A percentile compares a stretch with the other conserved stretches of the same genome.
phyloP scores from a whole-genome alignment of 2,329 filamentous ascomycete genomes.

The Ascochyta rabiei region DNA sequence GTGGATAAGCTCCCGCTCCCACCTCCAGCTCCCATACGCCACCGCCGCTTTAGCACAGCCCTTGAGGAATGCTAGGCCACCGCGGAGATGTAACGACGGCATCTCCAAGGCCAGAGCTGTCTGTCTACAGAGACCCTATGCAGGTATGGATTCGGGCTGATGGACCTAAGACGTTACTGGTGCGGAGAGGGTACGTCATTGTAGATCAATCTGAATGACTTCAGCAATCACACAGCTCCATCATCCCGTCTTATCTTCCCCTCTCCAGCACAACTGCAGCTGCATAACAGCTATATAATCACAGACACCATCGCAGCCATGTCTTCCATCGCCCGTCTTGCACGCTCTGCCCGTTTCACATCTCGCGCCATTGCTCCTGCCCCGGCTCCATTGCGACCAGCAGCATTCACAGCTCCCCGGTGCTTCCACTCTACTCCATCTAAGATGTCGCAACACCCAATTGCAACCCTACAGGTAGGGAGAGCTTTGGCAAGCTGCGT shows the following conservation, averaged over 20 bases:
- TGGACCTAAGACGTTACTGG: slow-evolving; percentile 4
- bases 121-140: neutral
- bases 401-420: slow-evolving; percentile 30
- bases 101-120: neutral
- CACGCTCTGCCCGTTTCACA: slow-evolving; percentile 39
- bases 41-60: neutral
- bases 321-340: slow-evolving; percentile 34
- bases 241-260: slow-evolving; percentile 24
- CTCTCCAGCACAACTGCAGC: slow-evolving; percentile 18
- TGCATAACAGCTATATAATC: slow-evolving; percentile 21
- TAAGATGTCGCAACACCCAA: slow-evolving; percentile 47
- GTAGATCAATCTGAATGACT: slow-evolving; percentile 11
- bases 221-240: slow-evolving; percentile 20
- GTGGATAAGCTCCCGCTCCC: slow-evolving; percentile 3
- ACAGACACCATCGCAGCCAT: slow-evolving; percentile 22
- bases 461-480: slow-evolving; percentile 48
- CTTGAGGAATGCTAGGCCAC: neutral
- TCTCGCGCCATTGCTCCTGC: slow-evolving; percentile 39
- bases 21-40: neutral
- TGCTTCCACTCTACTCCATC: slow-evolving; percentile 33
- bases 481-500: neutral
- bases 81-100: neutral
- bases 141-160: slow-evolving; percentile 10
- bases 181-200: slow-evolving; percentile 18
- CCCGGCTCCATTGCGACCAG: slow-evolving; percentile 23